Evolutionary conservation across 768 basidiomycete species (phyloP), one percentile per base, ranked within the genome.

Genomic region (Tylopilus rubrobrunneus): DNA sequence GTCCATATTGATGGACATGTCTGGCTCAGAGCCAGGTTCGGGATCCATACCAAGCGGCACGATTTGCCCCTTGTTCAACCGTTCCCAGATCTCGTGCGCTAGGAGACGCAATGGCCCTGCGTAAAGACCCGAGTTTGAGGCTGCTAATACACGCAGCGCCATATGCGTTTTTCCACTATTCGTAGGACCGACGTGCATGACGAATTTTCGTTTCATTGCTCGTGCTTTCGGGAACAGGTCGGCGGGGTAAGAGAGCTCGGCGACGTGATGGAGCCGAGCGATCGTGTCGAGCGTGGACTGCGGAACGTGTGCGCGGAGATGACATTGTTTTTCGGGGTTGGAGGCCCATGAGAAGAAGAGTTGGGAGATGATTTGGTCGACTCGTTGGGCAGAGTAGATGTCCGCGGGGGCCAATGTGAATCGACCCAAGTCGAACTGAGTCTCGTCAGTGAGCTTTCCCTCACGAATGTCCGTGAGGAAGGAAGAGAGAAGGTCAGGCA

Each of bases 111-210:
- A 76, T 0, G 96, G 97, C 0, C 95, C 94, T 0, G 92, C 92
- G 61, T 98, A 98, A 4, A 88, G 78, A 6, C 95, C 97, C 0
- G 74, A 72, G 1, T 67, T 62, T 0, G 94, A 84, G 5, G 84
- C 82, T 0, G 92, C 89, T 2, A 99, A 79, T 0, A 94, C 92
- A 42, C 91, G 85, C 8, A 99, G 74, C 0, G 96, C 97, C 63
- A 89, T 85, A 65, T 98, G 86, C 0, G 96, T 99, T 74, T 99
- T 99, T 29, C 96, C 97, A 57, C 90, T 92, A 70, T 98, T 99
- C 23, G 97, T 98, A 0, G 97, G 97, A 0, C 96, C 97, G 39
- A 99, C 92, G 62, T 99, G 96, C 77, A 98, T 86, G 67, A 95
- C 87, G 61, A 98, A 75, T 60, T 86, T 90, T 19, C 95, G 80